Base-by-base conservation (phyloP, 805 yeast species). In the Candida morakotiae region DNA sequence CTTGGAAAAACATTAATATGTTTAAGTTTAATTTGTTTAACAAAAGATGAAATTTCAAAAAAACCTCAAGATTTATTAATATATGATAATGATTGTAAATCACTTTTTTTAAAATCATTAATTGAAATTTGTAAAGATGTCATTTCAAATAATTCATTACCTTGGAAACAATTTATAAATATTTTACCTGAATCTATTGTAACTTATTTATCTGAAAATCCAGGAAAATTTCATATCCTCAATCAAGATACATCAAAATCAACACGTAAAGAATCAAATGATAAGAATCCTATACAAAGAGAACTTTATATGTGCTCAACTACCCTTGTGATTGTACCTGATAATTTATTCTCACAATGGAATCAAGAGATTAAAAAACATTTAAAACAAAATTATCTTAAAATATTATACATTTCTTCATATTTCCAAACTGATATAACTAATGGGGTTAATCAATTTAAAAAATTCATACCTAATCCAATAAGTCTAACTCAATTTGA, bases 311-410 rank as follows among this genome's bases (percentile, higher is more conserved):
- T 79, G 4, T 71, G 80, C 13, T 64, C 70, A 6, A 61, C 83
- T 0, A 80, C 87, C 0, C 52, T 82, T 28, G 64, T 81, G 10
- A 71, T 82, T 1, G 75, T 77, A 6, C 89, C 89, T 0, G 85
- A 81, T 47, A 79, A 81, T 47, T 56, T 82, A 11, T 71, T 78
- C 42, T 75, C 71, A 41, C 89, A 82, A 51, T 82, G 88, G 89
- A 59, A 55, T 17, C 47, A 57, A 10, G 88, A 82, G 49, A 57
- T 81, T 2, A 55, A 56, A 11, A 81, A 80, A 44, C 89, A 82
- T 49, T 55, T 78, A 5, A 47, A 58, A 7, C 48, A 53, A 1
- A 62, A 51, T 0, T 67, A 41, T 40, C 53, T 82, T 26, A 58
- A 50, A 10, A 51, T 48, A 17, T 46, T 67, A 16, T 61, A 50